Conservation (phyloP, 1,284 basidiomycete genomes). For the Cutaneotrichosporon mucoides region DNA sequence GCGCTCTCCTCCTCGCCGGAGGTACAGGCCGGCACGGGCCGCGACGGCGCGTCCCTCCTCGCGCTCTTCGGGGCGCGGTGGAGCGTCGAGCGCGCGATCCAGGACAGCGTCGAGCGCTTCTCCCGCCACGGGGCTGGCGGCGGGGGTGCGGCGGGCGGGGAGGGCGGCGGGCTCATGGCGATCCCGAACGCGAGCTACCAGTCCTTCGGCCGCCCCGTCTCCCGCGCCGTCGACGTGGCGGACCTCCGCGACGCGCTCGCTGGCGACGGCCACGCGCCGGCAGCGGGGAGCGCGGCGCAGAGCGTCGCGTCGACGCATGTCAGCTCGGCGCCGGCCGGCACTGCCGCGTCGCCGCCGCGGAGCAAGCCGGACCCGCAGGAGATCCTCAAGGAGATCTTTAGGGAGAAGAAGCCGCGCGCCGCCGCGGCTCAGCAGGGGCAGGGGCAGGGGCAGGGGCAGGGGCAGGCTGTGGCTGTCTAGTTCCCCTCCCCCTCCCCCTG, state of each 20-base stretch:
- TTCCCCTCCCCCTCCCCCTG: no score
- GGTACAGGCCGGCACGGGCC: conserved; percentile 62
- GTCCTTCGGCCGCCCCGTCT: conserved; percentile 63
- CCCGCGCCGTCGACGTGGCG: conserved; percentile 66
- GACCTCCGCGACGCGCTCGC: conserved; percentile 74
- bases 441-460: no score
- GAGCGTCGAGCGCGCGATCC: conserved; percentile 70
- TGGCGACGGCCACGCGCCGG: not conserved
- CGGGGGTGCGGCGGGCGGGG: not conserved
- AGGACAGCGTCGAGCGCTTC: conserved; percentile 51
- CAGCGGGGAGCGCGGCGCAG: not conserved
- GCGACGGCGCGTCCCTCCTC: conserved; percentile 58
- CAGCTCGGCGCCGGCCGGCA: not conserved
- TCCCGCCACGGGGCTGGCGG: not conserved
- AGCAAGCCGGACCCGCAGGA: conserved; percentile 28
- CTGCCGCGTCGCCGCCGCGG: not conserved
- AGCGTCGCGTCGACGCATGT: not conserved
- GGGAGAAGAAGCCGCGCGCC: conserved; percentile 31
- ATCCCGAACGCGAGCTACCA: conserved; percentile 80
- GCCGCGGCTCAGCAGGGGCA: no score
- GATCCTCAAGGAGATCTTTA: conserved; percentile 49
- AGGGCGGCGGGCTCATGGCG: conserved; percentile 59
- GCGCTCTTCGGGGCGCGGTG: conserved; percentile 59
- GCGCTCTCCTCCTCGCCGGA: conserved; percentile 55
- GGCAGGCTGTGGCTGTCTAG: no score